phyloP scores from a whole-genome alignment of 2,329 filamentous ascomycete genomes.

The Aspergillus cejpii region DNA sequence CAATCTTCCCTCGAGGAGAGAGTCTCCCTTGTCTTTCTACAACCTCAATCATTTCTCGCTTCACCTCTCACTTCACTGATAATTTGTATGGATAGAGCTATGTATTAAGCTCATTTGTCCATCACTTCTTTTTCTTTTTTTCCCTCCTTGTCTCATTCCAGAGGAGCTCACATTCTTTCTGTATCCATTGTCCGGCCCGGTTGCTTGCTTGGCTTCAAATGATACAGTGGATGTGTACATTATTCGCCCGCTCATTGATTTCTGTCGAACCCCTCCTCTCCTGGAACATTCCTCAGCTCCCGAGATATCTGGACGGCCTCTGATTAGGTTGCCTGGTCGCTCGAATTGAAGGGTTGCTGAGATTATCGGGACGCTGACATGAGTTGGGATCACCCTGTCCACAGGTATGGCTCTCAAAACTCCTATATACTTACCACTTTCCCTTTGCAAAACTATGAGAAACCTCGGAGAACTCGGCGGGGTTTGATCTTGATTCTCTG shows the following conservation, averaged over 20 bases:
- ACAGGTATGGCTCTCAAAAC: constrained; percentile 34
- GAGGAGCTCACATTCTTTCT: constrained; percentile 3
- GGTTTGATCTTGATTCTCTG: not conserved
- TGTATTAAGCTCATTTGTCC: too few species aligned
- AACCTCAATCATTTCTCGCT: not conserved
- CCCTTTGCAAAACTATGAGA: not conserved
- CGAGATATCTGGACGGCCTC: constrained; percentile 18
- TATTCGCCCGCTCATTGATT: constrained; percentile 17
- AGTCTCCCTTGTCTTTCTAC: constrained; percentile 1
- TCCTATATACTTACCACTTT: not conserved
- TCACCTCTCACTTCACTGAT: too few species aligned
- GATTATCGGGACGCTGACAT: constrained; percentile 37
- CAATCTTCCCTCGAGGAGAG: not conserved
- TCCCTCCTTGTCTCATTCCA: constrained; percentile 1
- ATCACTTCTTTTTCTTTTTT: constrained; percentile 5
- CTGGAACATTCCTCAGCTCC: constrained; percentile 27
- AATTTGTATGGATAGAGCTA: too few species aligned
- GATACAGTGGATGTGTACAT: constrained; percentile 20
- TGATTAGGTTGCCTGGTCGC: constrained; percentile 31
- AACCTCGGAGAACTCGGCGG: not conserved
- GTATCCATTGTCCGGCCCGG: constrained; percentile 9
- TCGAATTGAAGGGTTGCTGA: constrained; percentile 37
- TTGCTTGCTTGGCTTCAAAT: constrained; percentile 22
- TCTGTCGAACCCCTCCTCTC: constrained; percentile 16
- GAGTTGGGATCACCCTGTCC: constrained; percentile 44